These are phyloP conservation scores for Coniferiporia sulphurascens DNA, from an alignment of 1,284 basidiomycete genomes.

Conservation along the genomic window DNA sequence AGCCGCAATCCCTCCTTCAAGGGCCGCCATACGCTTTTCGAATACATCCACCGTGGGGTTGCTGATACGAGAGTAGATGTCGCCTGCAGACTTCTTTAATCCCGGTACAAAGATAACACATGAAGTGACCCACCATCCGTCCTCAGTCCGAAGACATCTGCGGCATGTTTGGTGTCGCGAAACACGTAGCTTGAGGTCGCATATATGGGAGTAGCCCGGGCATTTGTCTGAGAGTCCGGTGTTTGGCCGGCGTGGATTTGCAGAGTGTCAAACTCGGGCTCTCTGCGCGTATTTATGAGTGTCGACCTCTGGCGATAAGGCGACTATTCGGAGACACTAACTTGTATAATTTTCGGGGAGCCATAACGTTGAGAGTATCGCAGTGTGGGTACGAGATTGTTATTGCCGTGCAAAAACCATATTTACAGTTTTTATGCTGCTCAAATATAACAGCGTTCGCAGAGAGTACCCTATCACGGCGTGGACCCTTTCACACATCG, in stretches of 20 bases:
- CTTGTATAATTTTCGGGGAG: conserved; percentile 17
- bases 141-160: conserved; percentile 77
- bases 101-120: conserved; percentile 23
- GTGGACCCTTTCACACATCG: too few relatives aligned
- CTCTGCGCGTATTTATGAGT: conserved; percentile 29
- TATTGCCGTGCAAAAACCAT: background rate
- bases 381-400: background rate
- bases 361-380: background rate
- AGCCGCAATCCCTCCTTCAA: conserved; percentile 80
- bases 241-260: conserved; percentile 81
- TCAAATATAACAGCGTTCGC: too few relatives aligned
- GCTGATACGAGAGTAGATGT: conserved; percentile 76
- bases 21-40: conserved; percentile 78
- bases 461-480: too few relatives aligned
- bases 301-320: background rate
- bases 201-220: conserved; percentile 83
- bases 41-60: conserved; percentile 89
- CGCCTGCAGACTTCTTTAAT: conserved; percentile 41
- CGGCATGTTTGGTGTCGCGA: conserved; percentile 81
- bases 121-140: conserved; percentile 24
- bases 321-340: background rate
- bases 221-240: conserved; percentile 67
- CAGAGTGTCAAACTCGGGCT: conserved; percentile 76
- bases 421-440: too few relatives aligned
- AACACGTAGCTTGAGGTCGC: conserved; percentile 76